Conservation (phyloP, 805 yeast species). For the Candida nemodendra region DNA sequence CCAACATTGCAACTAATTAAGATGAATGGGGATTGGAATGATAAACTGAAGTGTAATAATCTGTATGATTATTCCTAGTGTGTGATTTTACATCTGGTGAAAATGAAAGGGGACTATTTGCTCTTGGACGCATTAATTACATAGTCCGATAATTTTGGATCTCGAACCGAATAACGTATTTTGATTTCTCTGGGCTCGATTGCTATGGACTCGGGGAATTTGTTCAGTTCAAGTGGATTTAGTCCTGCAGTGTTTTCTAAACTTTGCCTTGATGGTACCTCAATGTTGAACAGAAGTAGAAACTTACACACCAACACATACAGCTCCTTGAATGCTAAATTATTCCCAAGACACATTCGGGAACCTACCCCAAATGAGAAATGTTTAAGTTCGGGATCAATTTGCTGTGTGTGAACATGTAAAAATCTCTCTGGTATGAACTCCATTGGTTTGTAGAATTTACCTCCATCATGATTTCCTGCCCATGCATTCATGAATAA, state of each 20-base stretch:
- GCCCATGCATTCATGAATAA: constrained; percentile 68
- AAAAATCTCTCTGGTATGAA: constrained; percentile 58
- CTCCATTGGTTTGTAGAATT: constrained; percentile 42
- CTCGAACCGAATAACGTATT: constrained; percentile 34
- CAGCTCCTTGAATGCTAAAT: constrained; percentile 63
- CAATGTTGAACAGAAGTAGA: constrained; percentile 49
- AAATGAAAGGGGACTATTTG: no score
- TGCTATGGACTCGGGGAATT: constrained; percentile 56
- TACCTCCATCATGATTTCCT: constrained; percentile 59
- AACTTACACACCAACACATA: constrained; percentile 56
- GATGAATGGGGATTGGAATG: no score
- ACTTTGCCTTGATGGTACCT: constrained; percentile 35
- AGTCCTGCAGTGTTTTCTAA: constrained; percentile 36
- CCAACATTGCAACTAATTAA: no score
- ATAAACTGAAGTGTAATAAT: no score
- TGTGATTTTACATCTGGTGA: no score
- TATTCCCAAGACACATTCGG: constrained; percentile 69
- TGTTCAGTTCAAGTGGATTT: constrained; percentile 52
- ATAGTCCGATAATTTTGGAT: constrained; percentile 8
- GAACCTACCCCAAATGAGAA: constrained; percentile 70
- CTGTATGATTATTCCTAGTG: no score
- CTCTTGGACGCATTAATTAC: not conserved
- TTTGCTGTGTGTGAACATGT: constrained; percentile 15
- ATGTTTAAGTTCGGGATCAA: constrained; percentile 34
- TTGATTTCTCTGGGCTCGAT: constrained; percentile 54